phyloP scores from a whole-genome alignment of 2,329 filamentous ascomycete species.

The Beauveria caledonica region DNA sequence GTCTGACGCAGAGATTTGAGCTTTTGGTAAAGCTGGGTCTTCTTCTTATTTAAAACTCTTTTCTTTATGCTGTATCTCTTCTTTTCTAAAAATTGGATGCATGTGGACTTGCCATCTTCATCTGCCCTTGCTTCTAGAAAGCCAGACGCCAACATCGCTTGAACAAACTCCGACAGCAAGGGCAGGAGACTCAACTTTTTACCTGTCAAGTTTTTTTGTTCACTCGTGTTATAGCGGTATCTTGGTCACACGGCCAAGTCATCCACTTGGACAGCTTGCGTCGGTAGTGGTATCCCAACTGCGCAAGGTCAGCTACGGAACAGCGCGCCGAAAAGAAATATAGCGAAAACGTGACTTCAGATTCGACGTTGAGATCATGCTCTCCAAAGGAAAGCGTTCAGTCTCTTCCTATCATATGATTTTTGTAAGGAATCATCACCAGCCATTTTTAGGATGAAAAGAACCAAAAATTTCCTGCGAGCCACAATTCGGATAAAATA shows the following conservation, averaged over 20 bases:
- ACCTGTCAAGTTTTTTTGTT: background rate
- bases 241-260: background rate
- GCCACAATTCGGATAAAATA: constrained; percentile 17
- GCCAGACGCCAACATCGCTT: too few relatives aligned
- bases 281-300: background rate
- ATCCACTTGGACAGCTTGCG: background rate
- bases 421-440: constrained; percentile 51
- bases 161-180: background rate
- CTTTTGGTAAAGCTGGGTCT: too few relatives aligned
- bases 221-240: background rate
- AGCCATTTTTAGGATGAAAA: constrained; percentile 36
- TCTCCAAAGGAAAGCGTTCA: constrained; percentile 47
- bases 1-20: too few relatives aligned
- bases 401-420: constrained; percentile 61
- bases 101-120: background rate
- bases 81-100: background rate
- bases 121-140: too few relatives aligned
- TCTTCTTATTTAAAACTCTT: too few relatives aligned
- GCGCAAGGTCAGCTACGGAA: too few relatives aligned
- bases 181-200: too few relatives aligned
- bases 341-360: constrained; percentile 41
- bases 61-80: background rate
- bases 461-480: constrained; percentile 20
- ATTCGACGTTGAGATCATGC: constrained; percentile 56
- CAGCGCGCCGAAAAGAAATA: background rate